These are phyloP conservation scores for Collybiopsis luxurians DNA, from an alignment of 768 basidiomycete genomes.

Conservation along the genomic window DNA sequence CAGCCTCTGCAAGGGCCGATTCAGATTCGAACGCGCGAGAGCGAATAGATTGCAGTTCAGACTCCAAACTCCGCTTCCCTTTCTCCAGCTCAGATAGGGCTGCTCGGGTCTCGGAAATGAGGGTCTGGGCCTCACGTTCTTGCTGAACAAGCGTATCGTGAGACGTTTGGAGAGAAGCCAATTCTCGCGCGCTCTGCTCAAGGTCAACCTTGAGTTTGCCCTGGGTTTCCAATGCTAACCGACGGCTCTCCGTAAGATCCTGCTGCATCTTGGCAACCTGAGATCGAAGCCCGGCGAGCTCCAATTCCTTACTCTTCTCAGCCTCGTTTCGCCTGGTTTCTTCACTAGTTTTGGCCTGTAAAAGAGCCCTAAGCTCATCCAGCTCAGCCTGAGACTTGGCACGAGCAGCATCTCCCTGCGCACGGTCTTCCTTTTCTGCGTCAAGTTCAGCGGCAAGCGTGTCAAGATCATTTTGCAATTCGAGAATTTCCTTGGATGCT, in stretches of 20 bases:
- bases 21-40: slow-evolving; percentile 69
- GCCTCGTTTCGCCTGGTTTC: slow-evolving; percentile 81
- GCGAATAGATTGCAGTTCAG: slow-evolving; percentile 69
- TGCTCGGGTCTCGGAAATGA: slow-evolving; percentile 46
- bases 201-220: slow-evolving; percentile 76
- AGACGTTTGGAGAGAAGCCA: slow-evolving; percentile 54
- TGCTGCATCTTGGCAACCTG: slow-evolving; percentile 61
- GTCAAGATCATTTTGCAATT: slow-evolving; percentile 68
- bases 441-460: slow-evolving; percentile 61
- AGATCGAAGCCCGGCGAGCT: slow-evolving; percentile 68
- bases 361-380: slow-evolving; percentile 78
- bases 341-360: slow-evolving; percentile 85
- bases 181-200: slow-evolving; percentile 60
- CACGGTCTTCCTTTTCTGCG: slow-evolving; percentile 53
- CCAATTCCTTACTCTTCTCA: slow-evolving; percentile 84
- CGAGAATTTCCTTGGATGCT: slow-evolving; percentile 57
- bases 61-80: slow-evolving; percentile 61
- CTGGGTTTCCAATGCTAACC: slow-evolving; percentile 58
- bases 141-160: slow-evolving; percentile 65
- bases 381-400: slow-evolving; percentile 76
- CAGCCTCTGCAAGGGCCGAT: slow-evolving; percentile 55
- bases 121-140: slow-evolving; percentile 49
- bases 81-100: slow-evolving; percentile 62
- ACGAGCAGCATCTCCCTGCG: slow-evolving; percentile 42
- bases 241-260: slow-evolving; percentile 66